Conservation (phyloP, 164 flowering plant genomes). For the Sextonia rubra region DNA sequence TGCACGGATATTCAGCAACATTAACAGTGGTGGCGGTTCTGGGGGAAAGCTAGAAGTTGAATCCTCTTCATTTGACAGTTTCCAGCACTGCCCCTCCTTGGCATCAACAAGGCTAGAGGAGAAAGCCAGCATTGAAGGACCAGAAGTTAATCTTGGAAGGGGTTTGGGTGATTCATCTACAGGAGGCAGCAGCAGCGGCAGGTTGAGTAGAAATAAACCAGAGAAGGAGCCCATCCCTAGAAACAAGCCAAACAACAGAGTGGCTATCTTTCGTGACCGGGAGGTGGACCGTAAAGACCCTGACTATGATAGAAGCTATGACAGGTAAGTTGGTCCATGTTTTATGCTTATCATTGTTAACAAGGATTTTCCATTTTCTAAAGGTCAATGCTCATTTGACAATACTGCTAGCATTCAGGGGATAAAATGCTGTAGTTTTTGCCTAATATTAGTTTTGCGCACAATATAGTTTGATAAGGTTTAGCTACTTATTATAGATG, state of each 20-base stretch:
- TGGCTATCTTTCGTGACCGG: conserved; percentile 94
- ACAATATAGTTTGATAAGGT: too few relatives aligned
- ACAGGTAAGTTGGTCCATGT: conserved; percentile 47
- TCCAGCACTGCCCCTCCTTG: conserved; percentile 32
- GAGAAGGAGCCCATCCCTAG: conserved; percentile 69
- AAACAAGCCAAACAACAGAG: conserved; percentile 63
- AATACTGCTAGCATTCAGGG: too few relatives aligned
- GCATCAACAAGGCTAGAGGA: conserved; percentile 46
- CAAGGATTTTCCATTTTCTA: too few relatives aligned
- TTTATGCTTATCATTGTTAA: not conserved
- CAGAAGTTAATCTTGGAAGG: conserved; percentile 45
- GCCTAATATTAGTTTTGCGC: too few relatives aligned
- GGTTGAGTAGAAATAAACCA: conserved; percentile 54
- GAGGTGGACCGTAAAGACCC: conserved; percentile 91
- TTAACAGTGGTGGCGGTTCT: conserved; percentile 23
- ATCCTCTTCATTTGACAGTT: conserved; percentile 32
- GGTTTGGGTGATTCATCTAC: conserved; percentile 46
- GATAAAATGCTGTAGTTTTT: too few relatives aligned
- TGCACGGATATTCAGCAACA: conserved; percentile 73
- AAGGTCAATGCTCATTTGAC: too few relatives aligned
- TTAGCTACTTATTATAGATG: too few relatives aligned
- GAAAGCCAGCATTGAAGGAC: conserved; percentile 33
- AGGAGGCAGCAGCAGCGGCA: conserved; percentile 35
- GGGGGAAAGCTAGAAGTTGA: conserved; percentile 47
- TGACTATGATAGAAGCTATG: conserved; percentile 93